Conservation (phyloP, 345 rosid species). For the Eucalyptus curtisii region DNA sequence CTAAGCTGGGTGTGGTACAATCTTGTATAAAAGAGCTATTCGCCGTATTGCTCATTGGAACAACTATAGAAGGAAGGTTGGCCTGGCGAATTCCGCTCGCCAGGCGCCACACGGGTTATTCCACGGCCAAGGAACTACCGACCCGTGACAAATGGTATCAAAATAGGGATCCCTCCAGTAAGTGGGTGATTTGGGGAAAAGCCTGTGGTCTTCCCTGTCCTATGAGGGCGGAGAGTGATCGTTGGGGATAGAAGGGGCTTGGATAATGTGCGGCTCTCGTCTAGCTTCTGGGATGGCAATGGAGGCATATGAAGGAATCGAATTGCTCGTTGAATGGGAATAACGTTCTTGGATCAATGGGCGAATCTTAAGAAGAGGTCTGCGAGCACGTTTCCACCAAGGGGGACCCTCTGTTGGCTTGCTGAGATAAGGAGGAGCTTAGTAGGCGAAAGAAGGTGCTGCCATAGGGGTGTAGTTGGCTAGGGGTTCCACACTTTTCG, state of each 20-base stretch:
- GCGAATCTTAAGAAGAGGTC: no score
- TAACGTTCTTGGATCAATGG: no score
- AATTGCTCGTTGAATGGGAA: no score
- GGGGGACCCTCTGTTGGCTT: no score
- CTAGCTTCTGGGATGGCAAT: no score
- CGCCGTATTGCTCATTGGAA: fast-evolving
- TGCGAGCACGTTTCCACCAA: no score
- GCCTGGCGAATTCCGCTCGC: fast-evolving
- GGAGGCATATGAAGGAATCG: fast-evolving
- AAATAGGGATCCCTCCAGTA: fast-evolving
- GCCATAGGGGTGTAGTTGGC: not conserved
- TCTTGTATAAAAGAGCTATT: no score
- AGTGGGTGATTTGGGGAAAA: no score
- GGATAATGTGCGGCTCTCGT: fast-evolving
- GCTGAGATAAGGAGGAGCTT: not conserved
- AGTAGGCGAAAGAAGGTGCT: not conserved
- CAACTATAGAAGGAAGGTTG: no score
- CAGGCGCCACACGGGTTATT: fast-evolving
- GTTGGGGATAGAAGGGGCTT: fast-evolving
- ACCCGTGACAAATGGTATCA: no score
- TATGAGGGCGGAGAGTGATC: no score
- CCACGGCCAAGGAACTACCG: fast-evolving
- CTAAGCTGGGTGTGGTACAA: fast-evolving
- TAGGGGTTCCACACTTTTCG: not conserved
- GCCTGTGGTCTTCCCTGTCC: no score